phyloP scores from a whole-genome alignment of 2,329 filamentous ascomycete species.

The Dothistroma septosporum region DNA sequence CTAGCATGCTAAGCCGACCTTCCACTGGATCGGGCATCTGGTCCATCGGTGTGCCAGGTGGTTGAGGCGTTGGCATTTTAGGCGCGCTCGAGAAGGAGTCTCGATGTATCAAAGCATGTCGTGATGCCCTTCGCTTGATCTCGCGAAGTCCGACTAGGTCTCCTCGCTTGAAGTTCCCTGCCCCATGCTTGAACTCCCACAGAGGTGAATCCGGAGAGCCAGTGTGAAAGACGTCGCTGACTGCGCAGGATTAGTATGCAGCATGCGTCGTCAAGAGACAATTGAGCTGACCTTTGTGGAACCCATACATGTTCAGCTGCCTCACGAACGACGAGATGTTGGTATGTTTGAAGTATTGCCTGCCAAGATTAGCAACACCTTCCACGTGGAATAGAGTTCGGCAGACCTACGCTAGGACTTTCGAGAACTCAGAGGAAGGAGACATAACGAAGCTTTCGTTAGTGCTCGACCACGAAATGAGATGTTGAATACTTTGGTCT shows the following conservation, averaged over 20 bases:
- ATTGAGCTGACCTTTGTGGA: slow-evolving; percentile 79
- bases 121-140: slow-evolving; percentile 89
- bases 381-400: slow-evolving; percentile 29
- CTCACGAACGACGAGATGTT: slow-evolving; percentile 98
- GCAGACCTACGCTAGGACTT: slow-evolving; percentile 82
- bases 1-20: slow-evolving; percentile 67
- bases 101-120: slow-evolving; percentile 87
- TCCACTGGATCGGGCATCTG: slow-evolving; percentile 78
- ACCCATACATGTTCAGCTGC: slow-evolving; percentile 98
- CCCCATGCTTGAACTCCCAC: slow-evolving; percentile 99
- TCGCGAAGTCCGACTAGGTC: slow-evolving; percentile 87
- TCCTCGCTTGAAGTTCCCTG: slow-evolving; percentile 92
- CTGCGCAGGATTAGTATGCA: slow-evolving; percentile 44
- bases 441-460: slow-evolving; percentile 99
- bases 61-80: slow-evolving; percentile 69
- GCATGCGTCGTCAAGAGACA: background rate
- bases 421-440: slow-evolving; percentile 93
- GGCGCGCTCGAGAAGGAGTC: slow-evolving; percentile 74
- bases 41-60: slow-evolving; percentile 56
- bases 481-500: slow-evolving; percentile 83
- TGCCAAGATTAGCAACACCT: slow-evolving; percentile 38
- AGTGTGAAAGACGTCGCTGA: slow-evolving; percentile 97
- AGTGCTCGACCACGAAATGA: slow-evolving; percentile 92
- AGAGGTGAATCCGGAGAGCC: slow-evolving; percentile 87
- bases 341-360: slow-evolving; percentile 98